phyloP scores from a whole-genome alignment of 2,329 filamentous ascomycete genomes.

The Botryotinia convoluta region DNA sequence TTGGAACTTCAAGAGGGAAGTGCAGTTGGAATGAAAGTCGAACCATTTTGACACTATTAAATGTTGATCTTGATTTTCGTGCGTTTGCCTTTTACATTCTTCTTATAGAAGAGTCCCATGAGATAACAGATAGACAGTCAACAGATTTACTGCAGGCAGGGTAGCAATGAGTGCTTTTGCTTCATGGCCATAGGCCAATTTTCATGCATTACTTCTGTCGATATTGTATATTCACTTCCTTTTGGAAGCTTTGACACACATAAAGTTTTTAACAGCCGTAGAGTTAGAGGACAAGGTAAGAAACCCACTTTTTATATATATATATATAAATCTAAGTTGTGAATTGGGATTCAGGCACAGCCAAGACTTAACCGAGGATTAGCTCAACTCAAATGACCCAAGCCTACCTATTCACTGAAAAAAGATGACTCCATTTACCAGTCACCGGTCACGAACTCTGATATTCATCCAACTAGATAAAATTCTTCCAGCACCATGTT shows the following conservation, averaged over 20 bases:
- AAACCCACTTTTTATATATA: no score
- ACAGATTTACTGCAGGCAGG: background rate
- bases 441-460: background rate
- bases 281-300: fast-evolving
- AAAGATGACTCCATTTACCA: background rate
- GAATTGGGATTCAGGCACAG: background rate
- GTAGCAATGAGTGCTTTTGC: background rate
- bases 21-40: background rate
- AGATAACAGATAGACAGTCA: background rate
- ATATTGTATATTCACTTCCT: background rate
- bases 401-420: background rate
- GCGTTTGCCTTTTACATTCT: fast-evolving
- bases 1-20: background rate
- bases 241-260: background rate
- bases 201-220: background rate
- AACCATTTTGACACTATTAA: background rate
- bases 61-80: background rate
- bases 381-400: background rate
- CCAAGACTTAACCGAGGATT: background rate
- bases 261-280: fast-evolving
- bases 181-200: background rate
- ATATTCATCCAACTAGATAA: fast-evolving
- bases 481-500: no score
- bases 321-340: no score
- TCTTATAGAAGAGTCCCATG: fast-evolving